Percentiles rank a stretch among this genome's conserved stretches.
These are phyloP conservation scores for Alloascoidea hylecoeti DNA, from an alignment of 805 yeast genomes.

Conservation along the genomic window DNA sequence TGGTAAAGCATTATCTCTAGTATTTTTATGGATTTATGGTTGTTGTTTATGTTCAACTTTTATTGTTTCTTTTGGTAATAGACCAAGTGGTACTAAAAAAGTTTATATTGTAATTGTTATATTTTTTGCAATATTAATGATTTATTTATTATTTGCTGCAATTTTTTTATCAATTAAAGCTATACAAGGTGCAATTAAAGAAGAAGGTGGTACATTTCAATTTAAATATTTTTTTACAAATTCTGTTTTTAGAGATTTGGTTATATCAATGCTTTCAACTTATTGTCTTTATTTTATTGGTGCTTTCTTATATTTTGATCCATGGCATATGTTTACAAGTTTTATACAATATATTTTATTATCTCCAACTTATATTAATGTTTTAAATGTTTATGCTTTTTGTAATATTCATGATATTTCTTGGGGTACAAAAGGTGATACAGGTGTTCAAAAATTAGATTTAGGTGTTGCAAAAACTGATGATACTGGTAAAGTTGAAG, in stretches of 20 bases:
- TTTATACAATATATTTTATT: slow-evolving; percentile 71
- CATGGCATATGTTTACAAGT: slow-evolving; percentile 85
- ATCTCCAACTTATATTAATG: slow-evolving; percentile 84
- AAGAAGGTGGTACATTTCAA: slow-evolving; percentile 24
- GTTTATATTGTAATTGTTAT: slow-evolving; percentile 64
- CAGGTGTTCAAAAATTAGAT: slow-evolving; percentile 42
- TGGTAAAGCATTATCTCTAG: slow-evolving; percentile 65
- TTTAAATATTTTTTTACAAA: slow-evolving; percentile 38
- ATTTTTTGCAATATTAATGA: slow-evolving; percentile 81
- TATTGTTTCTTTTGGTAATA: slow-evolving; percentile 83
- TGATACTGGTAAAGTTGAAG: slow-evolving; percentile 47
- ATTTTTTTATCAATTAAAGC: slow-evolving; percentile 67
- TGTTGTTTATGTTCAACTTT: slow-evolving; percentile 75
- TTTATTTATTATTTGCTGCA: slow-evolving; percentile 80
- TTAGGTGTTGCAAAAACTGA: slow-evolving; percentile 75
- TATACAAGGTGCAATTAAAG: slow-evolving; percentile 37
- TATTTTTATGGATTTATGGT: slow-evolving; percentile 75
- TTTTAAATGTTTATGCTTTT: slow-evolving; percentile 85
- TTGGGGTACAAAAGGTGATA: slow-evolving; percentile 94
- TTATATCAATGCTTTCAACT: slow-evolving; percentile 78
- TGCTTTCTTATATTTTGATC: slow-evolving; percentile 74
- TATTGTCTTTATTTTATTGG: slow-evolving; percentile 69
- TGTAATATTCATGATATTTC: slow-evolving; percentile 94
- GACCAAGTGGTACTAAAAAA: slow-evolving; percentile 79
- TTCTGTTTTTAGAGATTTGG: slow-evolving; percentile 68